Evolutionary conservation across 2,329 filamentous ascomycete species (phyloP), one percentile per base, ranked within the genome.

Genomic region (Claviceps sp.): DNA sequence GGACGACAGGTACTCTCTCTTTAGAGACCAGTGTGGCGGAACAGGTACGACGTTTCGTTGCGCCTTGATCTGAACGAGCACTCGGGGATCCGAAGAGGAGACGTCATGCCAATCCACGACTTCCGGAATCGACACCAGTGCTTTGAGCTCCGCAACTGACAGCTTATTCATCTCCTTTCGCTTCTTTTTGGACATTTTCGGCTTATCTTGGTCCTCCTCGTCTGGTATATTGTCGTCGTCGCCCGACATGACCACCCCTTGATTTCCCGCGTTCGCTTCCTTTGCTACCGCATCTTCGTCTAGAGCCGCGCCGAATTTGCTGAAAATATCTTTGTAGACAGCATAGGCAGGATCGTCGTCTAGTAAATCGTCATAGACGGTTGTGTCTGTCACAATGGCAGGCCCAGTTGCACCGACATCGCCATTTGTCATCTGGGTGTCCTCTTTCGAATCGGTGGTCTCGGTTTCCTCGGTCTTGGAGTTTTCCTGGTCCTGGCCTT

Each of bases 81-180:
- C 73, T 52, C 85, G 81, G 14, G 93, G 93, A 65, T 98, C 90
- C 26, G 86, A 82, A 0, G 93, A 90, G 16, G 88, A 94, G 13
- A 88, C 87, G 65, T 98, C 93, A 51, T 94, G 93, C 93, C 93
- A 97, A 63, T 98, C 93, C 5, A 98, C 91, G 9, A 95, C 81
- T 67, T 98, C 93, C 2, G 93, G 93, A 59, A 90, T 91, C 61
- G 77, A 79, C 55, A 96, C 93, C 52, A 95, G 72, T 5, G 91
- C 88, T 70, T 98, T 98, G 57, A 98, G 78, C 69, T 97, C 89
- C 48, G 93, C 93, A 54, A 98, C 88, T 6, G 91, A 95, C 37
- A 97, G 75, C 68, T 94, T 95, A 71, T 86, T 94, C 64, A 89
- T 76, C 70, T 86, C 82, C 72, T 97, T 98, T 59, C 86, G 80